These are phyloP conservation scores for Purpureocillium lavendulum DNA, from an alignment of 2,329 filamentous ascomycete species.

Conservation along the genomic window DNA sequence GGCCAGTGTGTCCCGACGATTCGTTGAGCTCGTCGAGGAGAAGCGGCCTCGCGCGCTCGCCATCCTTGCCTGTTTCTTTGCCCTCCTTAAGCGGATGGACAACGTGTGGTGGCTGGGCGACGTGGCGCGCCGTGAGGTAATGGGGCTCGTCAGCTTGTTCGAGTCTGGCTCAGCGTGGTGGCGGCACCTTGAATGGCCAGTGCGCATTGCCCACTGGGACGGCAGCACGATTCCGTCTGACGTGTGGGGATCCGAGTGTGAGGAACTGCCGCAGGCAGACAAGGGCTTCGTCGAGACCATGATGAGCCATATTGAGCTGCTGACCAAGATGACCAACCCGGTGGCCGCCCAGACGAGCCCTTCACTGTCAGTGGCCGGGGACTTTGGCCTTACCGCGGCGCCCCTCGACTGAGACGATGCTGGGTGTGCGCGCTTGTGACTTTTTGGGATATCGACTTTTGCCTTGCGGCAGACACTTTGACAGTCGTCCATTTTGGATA, in stretches of 20 bases:
- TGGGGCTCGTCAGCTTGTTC: slow-evolving; percentile 52
- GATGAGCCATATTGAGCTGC: slow-evolving; percentile 31
- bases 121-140: slow-evolving; percentile 56
- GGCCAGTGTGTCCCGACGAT: slow-evolving; percentile 53
- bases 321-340: slow-evolving; percentile 27
- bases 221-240: slow-evolving; percentile 43
- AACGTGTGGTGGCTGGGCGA: slow-evolving; percentile 63
- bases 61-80: slow-evolving; percentile 60
- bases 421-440: too few relatives aligned
- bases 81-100: slow-evolving; percentile 53
- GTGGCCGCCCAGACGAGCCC: slow-evolving; percentile 13
- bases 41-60: slow-evolving; percentile 53
- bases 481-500: too few relatives aligned
- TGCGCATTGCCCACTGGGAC: slow-evolving; percentile 51
- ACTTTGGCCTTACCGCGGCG: slow-evolving; percentile 20
- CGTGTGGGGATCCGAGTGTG: slow-evolving; percentile 47
- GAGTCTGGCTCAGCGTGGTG: slow-evolving; percentile 52
- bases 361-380: slow-evolving; percentile 19
- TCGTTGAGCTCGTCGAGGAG: slow-evolving; percentile 50
- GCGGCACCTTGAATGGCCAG: slow-evolving; percentile 53
- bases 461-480: too few relatives aligned
- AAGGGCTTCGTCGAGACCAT: slow-evolving; percentile 25
- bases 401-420: slow-evolving; percentile 23
- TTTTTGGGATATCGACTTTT: too few relatives aligned
- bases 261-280: slow-evolving; percentile 28